phyloP scores from a whole-genome alignment of 345 rosid genomes.

The Turritis glabra region DNA sequence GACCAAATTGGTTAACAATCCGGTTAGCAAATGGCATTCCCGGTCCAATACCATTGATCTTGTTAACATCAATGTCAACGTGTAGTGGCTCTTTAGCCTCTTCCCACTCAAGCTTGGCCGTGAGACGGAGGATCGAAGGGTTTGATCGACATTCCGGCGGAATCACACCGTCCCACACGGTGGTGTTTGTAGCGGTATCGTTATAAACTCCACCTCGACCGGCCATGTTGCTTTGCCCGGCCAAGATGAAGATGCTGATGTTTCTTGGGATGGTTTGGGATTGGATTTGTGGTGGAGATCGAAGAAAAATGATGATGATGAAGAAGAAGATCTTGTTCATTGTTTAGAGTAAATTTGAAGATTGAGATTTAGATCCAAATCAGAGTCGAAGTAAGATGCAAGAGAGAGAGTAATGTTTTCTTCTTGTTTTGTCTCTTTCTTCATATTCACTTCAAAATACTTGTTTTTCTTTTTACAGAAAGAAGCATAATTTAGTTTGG shows the following conservation, averaged over 20 bases:
- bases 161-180: slow-evolving; percentile 69
- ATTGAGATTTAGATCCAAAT: slow-evolving; percentile 31
- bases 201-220: slow-evolving; percentile 78
- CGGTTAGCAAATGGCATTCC: slow-evolving; percentile 76
- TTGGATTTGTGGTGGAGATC: slow-evolving; percentile 11
- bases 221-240: slow-evolving; percentile 97
- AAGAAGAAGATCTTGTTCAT: slow-evolving; percentile 32
- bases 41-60: slow-evolving; percentile 76
- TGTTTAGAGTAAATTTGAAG: neutral
- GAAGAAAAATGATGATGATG: slow-evolving; percentile 27
- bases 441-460: neutral
- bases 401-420: slow-evolving; percentile 18
- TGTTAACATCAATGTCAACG: slow-evolving; percentile 62
- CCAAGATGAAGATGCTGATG: slow-evolving; percentile 56
- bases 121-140: slow-evolving; percentile 53
- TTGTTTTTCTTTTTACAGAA: slow-evolving; percentile 2
- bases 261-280: slow-evolving; percentile 37
- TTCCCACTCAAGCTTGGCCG: slow-evolving; percentile 60
- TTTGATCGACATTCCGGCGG: slow-evolving; percentile 62
- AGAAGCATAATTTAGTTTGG: slow-evolving; percentile 14
- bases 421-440: slow-evolving; percentile 31
- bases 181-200: slow-evolving; percentile 38
- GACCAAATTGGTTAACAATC: slow-evolving; percentile 41
- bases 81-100: slow-evolving; percentile 76
- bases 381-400: slow-evolving; percentile 29